Evolutionary conservation across 2,329 filamentous ascomycete species (phyloP), one percentile per base, ranked within the genome.

Genomic region (Ciborinia camelliae): DNA sequence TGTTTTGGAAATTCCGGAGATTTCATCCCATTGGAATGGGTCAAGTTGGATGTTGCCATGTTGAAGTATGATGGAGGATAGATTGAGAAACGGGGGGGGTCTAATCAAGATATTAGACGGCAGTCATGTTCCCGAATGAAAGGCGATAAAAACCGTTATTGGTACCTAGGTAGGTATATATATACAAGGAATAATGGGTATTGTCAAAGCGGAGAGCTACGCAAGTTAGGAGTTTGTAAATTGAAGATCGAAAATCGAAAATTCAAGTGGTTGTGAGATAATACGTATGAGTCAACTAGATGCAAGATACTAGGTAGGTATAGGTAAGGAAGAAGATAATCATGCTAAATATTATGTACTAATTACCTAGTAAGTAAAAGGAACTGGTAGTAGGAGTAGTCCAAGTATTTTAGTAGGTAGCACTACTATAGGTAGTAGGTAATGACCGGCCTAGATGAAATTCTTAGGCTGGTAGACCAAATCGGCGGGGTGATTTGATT

Each of bases 401-500:
- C 53, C 28, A 45, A 45, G 26, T 32, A n/a, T 39, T 45, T n/a
- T n/a, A n/a, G n/a, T n/a, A n/a, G n/a, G n/a, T n/a, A n/a, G 23
- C 35, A 15, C 53, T 26, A 37, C 53, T 20, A 30, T 55, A n/a
- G n/a, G n/a, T 15, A 39, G 12, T 43, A 41, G 28, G 26, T 43
- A 57, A n/a, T 30, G 53, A 41, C 53, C 37, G 53, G 45, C 18
- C 37, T 43, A 39, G 39, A 57, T 18, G 26, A 26, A 57, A 43
- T 5, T 9, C 37, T 39, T 57, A 43, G 39, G 32, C 39, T 39
- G 39, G 39, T 57, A 26, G 54, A 57, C 54, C 54, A 41, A 59
- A 26, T 15, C 55, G 41, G 55, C 41, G 41, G 41, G 41, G 30
- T 59, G 55, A 59, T 45, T 47, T 35, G 39, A 57, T 57, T 57